A percentile compares a stretch with the other conserved stretches of the same genome.
Conservation (phyloP, 768 basidiomycete genomes). For the Cyclocybe aegerita region DNA sequence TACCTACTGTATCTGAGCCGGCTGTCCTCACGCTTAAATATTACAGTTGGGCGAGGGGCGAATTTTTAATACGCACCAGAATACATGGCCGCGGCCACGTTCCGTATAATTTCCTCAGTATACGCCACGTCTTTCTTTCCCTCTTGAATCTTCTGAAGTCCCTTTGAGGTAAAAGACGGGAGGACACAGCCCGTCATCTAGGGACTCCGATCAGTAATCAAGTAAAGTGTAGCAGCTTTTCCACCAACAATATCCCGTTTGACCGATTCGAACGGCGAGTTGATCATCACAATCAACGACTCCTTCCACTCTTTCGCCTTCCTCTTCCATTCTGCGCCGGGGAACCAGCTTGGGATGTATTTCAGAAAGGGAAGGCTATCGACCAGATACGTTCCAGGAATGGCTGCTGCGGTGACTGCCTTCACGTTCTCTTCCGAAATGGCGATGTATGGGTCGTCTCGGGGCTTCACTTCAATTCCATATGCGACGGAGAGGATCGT, state of each 20-base stretch:
- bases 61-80: no score
- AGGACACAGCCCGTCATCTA: not conserved
- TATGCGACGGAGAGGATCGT: constrained; percentile 42
- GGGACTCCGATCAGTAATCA: not conserved
- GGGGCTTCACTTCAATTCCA: constrained; percentile 38
- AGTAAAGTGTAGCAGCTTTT: not conserved
- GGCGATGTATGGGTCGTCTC: constrained; percentile 41
- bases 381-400: constrained; percentile 30
- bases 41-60: no score
- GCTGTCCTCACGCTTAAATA: not conserved
- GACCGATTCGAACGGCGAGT: constrained; percentile 33
- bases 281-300: constrained; percentile 28
- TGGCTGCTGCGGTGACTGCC: constrained; percentile 28
- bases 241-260: constrained; percentile 27
- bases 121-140: no score
- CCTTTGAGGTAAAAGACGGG: no score
- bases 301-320: constrained; percentile 38
- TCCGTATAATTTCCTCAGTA: no score
- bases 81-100: no score
- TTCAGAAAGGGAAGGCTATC: constrained; percentile 26
- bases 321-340: constrained; percentile 33
- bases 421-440: constrained; percentile 37
- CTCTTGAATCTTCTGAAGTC: no score
- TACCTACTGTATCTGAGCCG: constrained; percentile 14
- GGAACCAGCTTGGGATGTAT: constrained; percentile 30